Conservation (phyloP, 345 rosid genomes). For the Sonneratia alba region DNA sequence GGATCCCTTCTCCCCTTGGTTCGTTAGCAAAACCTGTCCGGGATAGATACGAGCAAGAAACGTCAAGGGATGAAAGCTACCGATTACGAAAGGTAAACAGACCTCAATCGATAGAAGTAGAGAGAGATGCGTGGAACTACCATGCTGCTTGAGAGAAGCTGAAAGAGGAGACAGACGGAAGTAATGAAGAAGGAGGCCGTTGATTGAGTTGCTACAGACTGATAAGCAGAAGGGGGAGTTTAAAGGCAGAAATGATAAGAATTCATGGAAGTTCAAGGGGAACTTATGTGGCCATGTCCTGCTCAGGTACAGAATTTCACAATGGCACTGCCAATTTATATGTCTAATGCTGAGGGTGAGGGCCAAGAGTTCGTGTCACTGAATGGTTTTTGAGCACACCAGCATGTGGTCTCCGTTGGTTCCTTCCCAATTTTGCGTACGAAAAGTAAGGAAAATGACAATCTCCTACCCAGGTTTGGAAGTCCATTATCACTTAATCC, state of each 20-base stretch:
- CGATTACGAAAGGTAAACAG: background rate
- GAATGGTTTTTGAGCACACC: background rate
- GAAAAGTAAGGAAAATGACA: background rate
- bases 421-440: background rate
- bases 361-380: no score
- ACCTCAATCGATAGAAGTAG: no score
- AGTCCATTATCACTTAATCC: no score
- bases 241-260: no score
- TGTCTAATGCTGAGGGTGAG: no score
- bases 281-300: no score
- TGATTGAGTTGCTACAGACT: background rate
- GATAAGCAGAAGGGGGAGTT: background rate
- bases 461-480: background rate
- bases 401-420: background rate
- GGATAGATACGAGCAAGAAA: background rate
- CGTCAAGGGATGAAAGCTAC: background rate
- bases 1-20: conserved; percentile 31
- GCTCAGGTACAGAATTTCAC: no score
- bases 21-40: conserved; percentile 40
- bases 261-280: no score
- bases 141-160: background rate
- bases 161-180: background rate
- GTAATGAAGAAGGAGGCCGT: background rate
- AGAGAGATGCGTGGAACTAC: background rate
- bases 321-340: no score